Base-by-base conservation (phyloP, 2,329 filamentous ascomycete genomes). In the Cytospora piceae region DNA sequence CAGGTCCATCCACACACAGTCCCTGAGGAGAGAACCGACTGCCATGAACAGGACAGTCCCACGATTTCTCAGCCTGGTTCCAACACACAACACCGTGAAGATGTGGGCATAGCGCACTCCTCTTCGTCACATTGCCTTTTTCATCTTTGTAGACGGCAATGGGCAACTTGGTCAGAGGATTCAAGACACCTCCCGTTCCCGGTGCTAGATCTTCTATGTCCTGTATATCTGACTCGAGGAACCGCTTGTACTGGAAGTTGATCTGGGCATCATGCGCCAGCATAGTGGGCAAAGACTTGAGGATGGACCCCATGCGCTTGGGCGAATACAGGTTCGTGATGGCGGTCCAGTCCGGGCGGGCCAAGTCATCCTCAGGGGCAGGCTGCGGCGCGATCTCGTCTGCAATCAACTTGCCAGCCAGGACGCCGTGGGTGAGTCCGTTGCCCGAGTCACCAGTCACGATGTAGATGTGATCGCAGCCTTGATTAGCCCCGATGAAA, bases 371-470 rank as follows among this genome's bases (percentile, higher is more conserved):
- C 4, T 78, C 81, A 2, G 81, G 78, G n/a, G 32, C 55, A 24
- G 24, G n/a, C 34, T 58, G 34, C 24, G 34, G 34, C 22, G 34
- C 56, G 42, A 87, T 85, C 67, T 83, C 78, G 67, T 87, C 84
- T 0, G 83, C 80, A 53, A 87, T 80, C 60, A 87, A 73, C 49
- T 74, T 75, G 0, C 82, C 81, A 0, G 82, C 84, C 8, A 87
- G 70, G 0, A 85, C 82, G 17, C 82, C 84, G 60, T 87, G 82
- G 0, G 85, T 87, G 12, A 87, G 74, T 0, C 84, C 84, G 67
- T 87, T 84, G 1, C 85, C 85, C 2, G 81, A 85, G 70, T 87
- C 85, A 0, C 85, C 84, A 0, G 84, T 87, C 8, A 84, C 75
- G 51, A 87, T 78, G 67, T 82, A 87, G 3, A 81, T 80, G 70